phyloP scores from a whole-genome alignment of 1,284 basidiomycete species.

The Agaricales sp. region DNA sequence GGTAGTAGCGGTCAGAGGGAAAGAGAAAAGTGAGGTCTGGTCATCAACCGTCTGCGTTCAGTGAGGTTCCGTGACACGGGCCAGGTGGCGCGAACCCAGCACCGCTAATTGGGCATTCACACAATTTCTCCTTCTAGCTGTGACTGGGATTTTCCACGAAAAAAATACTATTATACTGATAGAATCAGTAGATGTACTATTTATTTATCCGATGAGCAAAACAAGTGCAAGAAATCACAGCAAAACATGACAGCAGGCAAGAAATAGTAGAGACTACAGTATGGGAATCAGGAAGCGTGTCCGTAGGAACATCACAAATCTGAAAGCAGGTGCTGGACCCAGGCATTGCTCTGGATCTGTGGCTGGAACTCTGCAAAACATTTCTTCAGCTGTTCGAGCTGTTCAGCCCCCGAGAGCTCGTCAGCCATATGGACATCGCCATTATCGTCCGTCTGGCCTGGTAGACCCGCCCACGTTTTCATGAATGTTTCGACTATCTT shows the following conservation, averaged over 20 bases:
- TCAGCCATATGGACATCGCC: conserved; percentile 53
- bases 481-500: conserved; percentile 76
- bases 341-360: conserved; percentile 65
- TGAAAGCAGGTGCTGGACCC: conserved; percentile 30
- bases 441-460: conserved; percentile 23
- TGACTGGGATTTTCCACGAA: not conserved
- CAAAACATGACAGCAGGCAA: not conserved
- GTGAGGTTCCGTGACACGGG: conserved; percentile 1
- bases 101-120: not conserved
- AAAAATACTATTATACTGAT: not conserved
- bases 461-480: conserved; percentile 52
- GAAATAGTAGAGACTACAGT: not conserved
- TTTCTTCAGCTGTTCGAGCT: conserved; percentile 56
- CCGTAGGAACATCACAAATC: not conserved
- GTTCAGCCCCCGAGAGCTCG: conserved; percentile 22
- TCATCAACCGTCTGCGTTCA: not conserved
- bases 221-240: not conserved
- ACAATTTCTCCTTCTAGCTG: not conserved
- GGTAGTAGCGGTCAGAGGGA: conserved; percentile 26
- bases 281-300: not conserved
- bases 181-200: not conserved
- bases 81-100: conserved; percentile 1
- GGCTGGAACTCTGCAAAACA: conserved; percentile 61
- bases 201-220: not conserved
- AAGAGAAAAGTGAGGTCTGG: not conserved